phyloP scores from a whole-genome alignment of 495 filamentous ascomycete genomes.

The Mycothermus thermophilus region DNA sequence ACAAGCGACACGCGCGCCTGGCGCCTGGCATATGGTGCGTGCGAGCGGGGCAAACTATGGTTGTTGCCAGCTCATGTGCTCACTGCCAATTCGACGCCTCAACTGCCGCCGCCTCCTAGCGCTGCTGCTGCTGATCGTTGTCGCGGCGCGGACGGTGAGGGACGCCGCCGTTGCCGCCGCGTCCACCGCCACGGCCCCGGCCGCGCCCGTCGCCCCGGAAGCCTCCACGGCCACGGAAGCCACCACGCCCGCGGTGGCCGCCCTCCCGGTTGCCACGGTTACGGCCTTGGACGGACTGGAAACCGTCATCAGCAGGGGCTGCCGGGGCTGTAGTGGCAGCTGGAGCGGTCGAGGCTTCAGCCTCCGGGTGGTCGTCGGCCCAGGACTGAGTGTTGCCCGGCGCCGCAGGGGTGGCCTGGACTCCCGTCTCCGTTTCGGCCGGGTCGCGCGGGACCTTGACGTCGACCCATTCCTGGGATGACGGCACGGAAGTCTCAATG shows the following conservation, averaged over 20 bases:
- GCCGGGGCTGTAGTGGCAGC: conserved; percentile 2
- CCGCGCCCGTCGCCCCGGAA: conserved; percentile 31
- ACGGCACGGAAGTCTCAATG: conserved; percentile 32
- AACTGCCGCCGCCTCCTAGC: no score
- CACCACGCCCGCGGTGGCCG: conserved; percentile 42
- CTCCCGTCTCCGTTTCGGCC: conserved; percentile 56
- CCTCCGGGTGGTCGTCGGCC: conserved; percentile 14
- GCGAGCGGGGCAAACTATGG: no score
- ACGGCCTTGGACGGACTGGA: conserved; percentile 50
- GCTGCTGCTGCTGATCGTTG: conserved; percentile 11
- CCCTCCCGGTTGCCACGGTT: conserved; percentile 44
- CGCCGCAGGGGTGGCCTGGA: conserved; percentile 35
- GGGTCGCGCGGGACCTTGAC: conserved; percentile 50
- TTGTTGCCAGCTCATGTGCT: no score
- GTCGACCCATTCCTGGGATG: conserved; percentile 63
- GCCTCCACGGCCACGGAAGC: conserved; percentile 37
- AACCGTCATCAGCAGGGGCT: conserved; percentile 40
- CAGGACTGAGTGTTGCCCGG: conserved; percentile 17
- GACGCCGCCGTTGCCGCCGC: conserved; percentile 15
- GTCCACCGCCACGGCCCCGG: conserved; percentile 16
- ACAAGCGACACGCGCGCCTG: no score
- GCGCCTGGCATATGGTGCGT: no score
- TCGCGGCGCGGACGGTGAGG: conserved; percentile 12
- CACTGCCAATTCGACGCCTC: no score
- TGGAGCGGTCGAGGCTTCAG: neutral